Base-by-base conservation (phyloP, 768 basidiomycete species). In the Tylopilus rubrobrunneus region DNA sequence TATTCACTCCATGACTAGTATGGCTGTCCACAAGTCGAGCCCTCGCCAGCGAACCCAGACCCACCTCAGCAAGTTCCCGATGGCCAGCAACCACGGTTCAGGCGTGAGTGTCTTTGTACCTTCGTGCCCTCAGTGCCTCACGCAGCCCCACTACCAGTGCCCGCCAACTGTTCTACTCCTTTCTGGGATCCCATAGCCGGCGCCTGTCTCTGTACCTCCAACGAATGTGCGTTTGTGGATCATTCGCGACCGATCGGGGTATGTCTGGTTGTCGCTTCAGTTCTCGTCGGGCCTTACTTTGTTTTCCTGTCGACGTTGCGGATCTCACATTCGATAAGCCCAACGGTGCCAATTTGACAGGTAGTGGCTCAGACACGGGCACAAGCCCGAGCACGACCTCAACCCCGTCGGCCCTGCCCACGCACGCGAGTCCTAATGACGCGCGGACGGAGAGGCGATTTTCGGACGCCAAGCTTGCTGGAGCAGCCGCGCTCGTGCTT, bases 101-200 rank as follows among this genome's bases (percentile, higher is more conserved):
- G 87, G 64, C 64, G 87, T 88, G 62, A 65, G 81, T 23, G n/a
- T 34, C 11, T 25, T 29, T 4, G 10, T 23, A 12, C n/a, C 11
- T 23, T 6, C 4, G 11, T n/a, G 21, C 21, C 40, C 8, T 12
- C 21, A n/a, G 5, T 23, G 11, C 11, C 40, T 41, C 21, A 41
- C 9, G 40, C 11, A n/a, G 19, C 23, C 4, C 21, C 40, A 21
- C 12, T 41, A 4, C 40, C 11, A 41, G 40, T 41, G 21, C 40
- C 40, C 21, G 21, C 14, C 27, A 86, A 87, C 71, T 89, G 87
- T 68, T 84, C 85, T 5, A 89, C 87, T 10, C 77, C 85, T 4
- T 91, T 87, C 77, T 90, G 87, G 86, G 88, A 91, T 67, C 89
- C 89, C 2, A 77, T 89, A 48, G 73, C 58, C 27, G 84, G 81